Evolutionary conservation across 1,139 yeast species (phyloP).

Genomic region (Saccharomycopsis phalli): DNA sequence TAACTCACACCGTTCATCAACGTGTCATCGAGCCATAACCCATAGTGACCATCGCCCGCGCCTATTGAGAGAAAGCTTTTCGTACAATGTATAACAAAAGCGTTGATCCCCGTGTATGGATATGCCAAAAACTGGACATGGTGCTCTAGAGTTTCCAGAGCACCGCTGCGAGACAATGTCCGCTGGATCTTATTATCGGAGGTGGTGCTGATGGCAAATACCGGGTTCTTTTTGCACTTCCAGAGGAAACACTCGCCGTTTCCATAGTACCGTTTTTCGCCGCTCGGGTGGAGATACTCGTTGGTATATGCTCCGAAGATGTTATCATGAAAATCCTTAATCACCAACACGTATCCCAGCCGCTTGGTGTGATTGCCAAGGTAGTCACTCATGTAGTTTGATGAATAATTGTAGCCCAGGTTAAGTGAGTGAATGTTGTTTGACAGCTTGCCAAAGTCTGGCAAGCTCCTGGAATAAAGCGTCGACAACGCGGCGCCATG

Average conservation of each 20-base stretch:
- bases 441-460: constrained; percentile 6
- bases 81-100: constrained; percentile 77
- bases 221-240: constrained; percentile 44
- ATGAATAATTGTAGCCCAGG: constrained; percentile 4
- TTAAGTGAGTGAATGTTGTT: constrained; percentile 16
- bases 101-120: constrained; percentile 84
- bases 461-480: constrained; percentile 35
- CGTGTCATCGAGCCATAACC: constrained; percentile 77
- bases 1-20: constrained; percentile 70
- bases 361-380: constrained; percentile 27
- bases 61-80: constrained; percentile 76
- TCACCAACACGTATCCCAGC: constrained; percentile 63
- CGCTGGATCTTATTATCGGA: constrained; percentile 8
- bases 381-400: constrained; percentile 13
- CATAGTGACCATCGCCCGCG: constrained; percentile 89
- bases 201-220: constrained; percentile 19
- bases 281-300: constrained; percentile 54
- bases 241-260: constrained; percentile 94
- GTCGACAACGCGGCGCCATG: constrained; percentile 86
- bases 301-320: constrained; percentile 80
- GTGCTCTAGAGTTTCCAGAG: constrained; percentile 19
- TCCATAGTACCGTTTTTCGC: constrained; percentile 74
- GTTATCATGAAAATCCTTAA: constrained; percentile 53
- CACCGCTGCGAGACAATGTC: not conserved
- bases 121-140: constrained; percentile 62